Evolutionary conservation across 129 eudicot genomes (phyloP).

Genomic region (Arctium lappa): DNA sequence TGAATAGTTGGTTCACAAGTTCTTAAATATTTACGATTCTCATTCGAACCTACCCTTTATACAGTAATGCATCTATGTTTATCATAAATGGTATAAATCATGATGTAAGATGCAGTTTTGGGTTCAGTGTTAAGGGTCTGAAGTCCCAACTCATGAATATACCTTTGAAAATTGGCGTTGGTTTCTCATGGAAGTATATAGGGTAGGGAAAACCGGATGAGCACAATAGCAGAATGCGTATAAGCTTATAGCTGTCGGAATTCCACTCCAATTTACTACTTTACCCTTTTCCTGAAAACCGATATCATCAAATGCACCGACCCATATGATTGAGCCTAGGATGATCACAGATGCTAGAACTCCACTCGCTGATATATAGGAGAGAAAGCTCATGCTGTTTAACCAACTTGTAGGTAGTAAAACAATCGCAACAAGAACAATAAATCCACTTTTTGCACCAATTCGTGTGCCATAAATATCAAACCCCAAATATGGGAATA

Average conservation of each 20-base stretch:
- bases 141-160: not conserved
- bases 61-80: too few species aligned
- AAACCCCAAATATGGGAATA: slow-evolving; percentile 44
- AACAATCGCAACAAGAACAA: slow-evolving; percentile 53
- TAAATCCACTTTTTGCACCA: slow-evolving; percentile 45
- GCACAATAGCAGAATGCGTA: slow-evolving; percentile 83
- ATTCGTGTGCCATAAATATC: slow-evolving; percentile 36
- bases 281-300: slow-evolving; percentile 61
- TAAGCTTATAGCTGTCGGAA: slow-evolving; percentile 69
- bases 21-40: too few species aligned
- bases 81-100: too few species aligned
- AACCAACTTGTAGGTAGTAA: slow-evolving; percentile 66
- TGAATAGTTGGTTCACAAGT: too few species aligned
- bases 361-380: slow-evolving; percentile 76
- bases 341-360: slow-evolving; percentile 66
- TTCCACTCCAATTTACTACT: slow-evolving; percentile 49
- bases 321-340: slow-evolving; percentile 63
- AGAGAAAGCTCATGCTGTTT: slow-evolving; percentile 57
- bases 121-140: too few species aligned
- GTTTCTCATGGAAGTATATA: slow-evolving; percentile 74
- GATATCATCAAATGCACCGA: slow-evolving; percentile 59
- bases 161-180: slow-evolving; percentile 68
- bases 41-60: too few species aligned
- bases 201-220: slow-evolving; percentile 86
- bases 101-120: too few species aligned